These are phyloP conservation scores for Macrolepiota fuliginosa DNA, from an alignment of 768 basidiomycete genomes.

Conservation along the genomic window DNA sequence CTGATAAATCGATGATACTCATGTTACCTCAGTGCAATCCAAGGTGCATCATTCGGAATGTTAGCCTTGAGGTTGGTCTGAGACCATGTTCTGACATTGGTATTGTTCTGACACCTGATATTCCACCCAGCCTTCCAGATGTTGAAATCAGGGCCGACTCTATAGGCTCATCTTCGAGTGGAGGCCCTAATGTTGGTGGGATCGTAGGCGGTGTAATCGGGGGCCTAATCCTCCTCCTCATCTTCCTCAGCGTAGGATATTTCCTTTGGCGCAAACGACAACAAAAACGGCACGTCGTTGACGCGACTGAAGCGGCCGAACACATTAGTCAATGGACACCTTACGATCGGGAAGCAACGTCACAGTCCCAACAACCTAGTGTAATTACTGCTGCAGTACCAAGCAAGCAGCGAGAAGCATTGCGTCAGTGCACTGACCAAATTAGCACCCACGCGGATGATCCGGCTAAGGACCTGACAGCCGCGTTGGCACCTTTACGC, in stretches of 20 bases:
- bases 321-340: background rate
- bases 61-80: constrained; percentile 24
- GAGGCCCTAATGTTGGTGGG: constrained; percentile 2
- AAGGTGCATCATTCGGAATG: constrained; percentile 31
- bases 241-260: background rate
- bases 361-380: background rate
- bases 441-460: background rate
- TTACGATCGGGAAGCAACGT: background rate
- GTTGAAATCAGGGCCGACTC: background rate
- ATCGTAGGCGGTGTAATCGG: constrained; percentile 17
- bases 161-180: background rate
- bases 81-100: background rate
- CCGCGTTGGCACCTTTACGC: background rate
- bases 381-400: background rate
- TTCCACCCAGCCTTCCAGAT: constrained; percentile 4
- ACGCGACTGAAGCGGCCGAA: background rate
- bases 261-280: constrained; percentile 5
- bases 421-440: background rate
- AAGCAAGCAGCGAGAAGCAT: background rate
- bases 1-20: background rate
- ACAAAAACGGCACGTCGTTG: background rate
- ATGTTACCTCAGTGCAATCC: constrained; percentile 23
- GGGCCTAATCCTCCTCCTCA: constrained; percentile 2
- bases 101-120: background rate
- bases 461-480: background rate